A percentile compares a stretch with the other conserved stretches of the same genome.
Conservation (phyloP, 805 yeast genomes). For the Pichia ethanolica region DNA sequence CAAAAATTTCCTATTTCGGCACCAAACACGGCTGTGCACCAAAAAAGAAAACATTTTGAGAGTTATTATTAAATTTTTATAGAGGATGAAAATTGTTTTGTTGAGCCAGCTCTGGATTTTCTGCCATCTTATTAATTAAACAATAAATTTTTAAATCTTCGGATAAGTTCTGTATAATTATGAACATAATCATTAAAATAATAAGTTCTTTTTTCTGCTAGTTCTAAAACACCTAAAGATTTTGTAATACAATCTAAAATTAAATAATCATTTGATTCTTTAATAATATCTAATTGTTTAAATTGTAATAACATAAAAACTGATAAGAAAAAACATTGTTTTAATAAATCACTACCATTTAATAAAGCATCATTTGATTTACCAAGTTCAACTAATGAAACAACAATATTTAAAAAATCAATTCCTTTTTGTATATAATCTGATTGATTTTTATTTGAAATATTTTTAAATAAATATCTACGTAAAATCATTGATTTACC, state of each 20-base stretch:
- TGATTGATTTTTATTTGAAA: background rate
- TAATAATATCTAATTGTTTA: conserved; percentile 2
- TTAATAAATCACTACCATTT: conserved; percentile 2
- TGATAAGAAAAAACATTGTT: conserved; percentile 1
- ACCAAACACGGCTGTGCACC: background rate
- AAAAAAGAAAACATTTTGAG: background rate
- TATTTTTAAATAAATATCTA: conserved; percentile 14
- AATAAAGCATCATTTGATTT: background rate
- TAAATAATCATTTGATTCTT: background rate
- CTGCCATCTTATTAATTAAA: background rate
- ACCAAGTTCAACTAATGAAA: background rate
- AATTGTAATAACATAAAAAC: conserved; percentile 7
- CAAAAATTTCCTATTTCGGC: too few species aligned
- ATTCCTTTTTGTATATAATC: background rate
- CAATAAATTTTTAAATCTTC: conserved; percentile 1
- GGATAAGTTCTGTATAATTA: conserved; percentile 3
- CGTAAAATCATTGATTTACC: conserved; percentile 20
- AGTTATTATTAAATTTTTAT: too few species aligned
- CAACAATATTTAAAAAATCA: background rate
- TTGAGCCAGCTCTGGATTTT: background rate
- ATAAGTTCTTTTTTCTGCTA: background rate
- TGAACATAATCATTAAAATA: conserved; percentile 2
- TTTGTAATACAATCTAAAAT: background rate
- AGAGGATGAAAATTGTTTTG: too few species aligned
- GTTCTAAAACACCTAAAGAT: background rate